Percentiles rank a stretch among this genome's conserved stretches.
phyloP scores from a whole-genome alignment of 1,284 basidiomycete genomes.

The Apiotrichum laibachii region DNA sequence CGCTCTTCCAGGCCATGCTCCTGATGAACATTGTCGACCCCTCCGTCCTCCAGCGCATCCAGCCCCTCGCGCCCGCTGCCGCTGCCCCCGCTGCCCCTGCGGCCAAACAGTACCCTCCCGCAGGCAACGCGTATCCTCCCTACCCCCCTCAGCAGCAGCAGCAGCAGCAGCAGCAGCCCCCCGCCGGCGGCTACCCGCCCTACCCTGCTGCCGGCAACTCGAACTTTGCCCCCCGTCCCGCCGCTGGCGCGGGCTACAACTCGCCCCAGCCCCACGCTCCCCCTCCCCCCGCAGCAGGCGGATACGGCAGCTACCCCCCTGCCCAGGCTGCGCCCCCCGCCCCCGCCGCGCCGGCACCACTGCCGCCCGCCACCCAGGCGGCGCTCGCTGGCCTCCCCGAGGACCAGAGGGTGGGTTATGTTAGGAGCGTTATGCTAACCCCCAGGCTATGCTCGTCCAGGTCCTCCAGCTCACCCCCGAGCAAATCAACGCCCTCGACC shows the following conservation, averaged over 20 bases:
- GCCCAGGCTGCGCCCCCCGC: constrained; percentile 28
- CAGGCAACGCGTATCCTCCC: constrained; percentile 20
- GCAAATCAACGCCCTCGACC: constrained; percentile 80
- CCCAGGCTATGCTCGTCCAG: constrained; percentile 75
- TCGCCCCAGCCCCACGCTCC: constrained; percentile 27
- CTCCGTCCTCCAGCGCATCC: constrained; percentile 56
- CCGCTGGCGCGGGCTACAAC: constrained; percentile 18
- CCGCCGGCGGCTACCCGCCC: constrained; percentile 19
- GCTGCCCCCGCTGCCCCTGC: constrained; percentile 15
- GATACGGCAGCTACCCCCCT: constrained; percentile 21
- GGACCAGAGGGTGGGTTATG: constrained; percentile 48
- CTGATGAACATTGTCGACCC: constrained; percentile 93
- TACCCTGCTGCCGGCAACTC: constrained; percentile 28
- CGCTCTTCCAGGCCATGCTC: constrained; percentile 91
- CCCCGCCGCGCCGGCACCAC: constrained; percentile 23
- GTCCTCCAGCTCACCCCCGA: constrained; percentile 80
- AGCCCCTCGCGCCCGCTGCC: constrained; percentile 34
- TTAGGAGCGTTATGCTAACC: neutral
- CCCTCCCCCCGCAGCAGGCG: constrained; percentile 41
- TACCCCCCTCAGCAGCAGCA: constrained; percentile 45
- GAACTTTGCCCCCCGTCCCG: constrained; percentile 33
- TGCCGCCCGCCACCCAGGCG: constrained; percentile 43
- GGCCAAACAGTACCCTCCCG: constrained; percentile 25
- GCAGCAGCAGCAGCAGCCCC: constrained; percentile 27
- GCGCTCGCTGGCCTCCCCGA: constrained; percentile 44